phyloP scores from a whole-genome alignment of 768 basidiomycete species.

The Suillus luteus region DNA sequence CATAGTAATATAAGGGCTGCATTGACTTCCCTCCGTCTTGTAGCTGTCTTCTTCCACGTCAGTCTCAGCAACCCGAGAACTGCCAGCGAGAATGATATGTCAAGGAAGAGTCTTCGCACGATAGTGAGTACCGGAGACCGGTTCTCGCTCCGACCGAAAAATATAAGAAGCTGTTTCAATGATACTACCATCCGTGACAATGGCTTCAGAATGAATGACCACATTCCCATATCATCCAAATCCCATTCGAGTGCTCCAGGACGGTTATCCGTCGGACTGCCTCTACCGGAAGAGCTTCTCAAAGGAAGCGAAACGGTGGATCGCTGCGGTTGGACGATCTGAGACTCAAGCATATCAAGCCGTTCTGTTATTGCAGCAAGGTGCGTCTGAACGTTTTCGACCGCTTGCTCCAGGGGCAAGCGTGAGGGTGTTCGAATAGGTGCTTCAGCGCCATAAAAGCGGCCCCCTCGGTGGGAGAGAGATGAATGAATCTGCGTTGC shows the following conservation, averaged over 20 bases:
- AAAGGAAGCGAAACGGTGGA: constrained; percentile 45
- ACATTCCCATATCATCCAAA: constrained; percentile 81
- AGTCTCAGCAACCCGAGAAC: constrained; percentile 58
- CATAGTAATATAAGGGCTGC: constrained; percentile 67
- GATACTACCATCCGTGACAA: constrained; percentile 51
- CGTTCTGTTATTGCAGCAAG: constrained; percentile 82
- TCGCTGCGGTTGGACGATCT: constrained; percentile 35
- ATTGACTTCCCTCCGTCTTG: constrained; percentile 67
- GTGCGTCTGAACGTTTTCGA: constrained; percentile 81
- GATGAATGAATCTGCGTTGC: constrained; percentile 40
- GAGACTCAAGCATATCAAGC: constrained; percentile 63
- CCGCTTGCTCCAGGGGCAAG: constrained; percentile 61
- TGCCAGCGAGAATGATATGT: constrained; percentile 72
- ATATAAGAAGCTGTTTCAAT: constrained; percentile 52
- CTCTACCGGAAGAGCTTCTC: constrained; percentile 41
- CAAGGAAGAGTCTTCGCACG: constrained; percentile 73
- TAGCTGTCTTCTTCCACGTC: constrained; percentile 69
- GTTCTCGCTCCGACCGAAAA: constrained; percentile 61
- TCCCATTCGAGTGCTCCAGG: constrained; percentile 53
- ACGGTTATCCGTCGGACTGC: constrained; percentile 42
- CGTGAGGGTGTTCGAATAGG: constrained; percentile 49
- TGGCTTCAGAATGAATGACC: constrained; percentile 73
- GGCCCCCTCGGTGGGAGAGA: constrained; percentile 38
- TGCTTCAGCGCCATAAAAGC: constrained; percentile 33
- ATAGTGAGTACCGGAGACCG: constrained; percentile 69